These are phyloP conservation scores for Avena eriantha DNA, from an alignment of 176 grass and related monocot genomes.

Conservation along the genomic window DNA sequence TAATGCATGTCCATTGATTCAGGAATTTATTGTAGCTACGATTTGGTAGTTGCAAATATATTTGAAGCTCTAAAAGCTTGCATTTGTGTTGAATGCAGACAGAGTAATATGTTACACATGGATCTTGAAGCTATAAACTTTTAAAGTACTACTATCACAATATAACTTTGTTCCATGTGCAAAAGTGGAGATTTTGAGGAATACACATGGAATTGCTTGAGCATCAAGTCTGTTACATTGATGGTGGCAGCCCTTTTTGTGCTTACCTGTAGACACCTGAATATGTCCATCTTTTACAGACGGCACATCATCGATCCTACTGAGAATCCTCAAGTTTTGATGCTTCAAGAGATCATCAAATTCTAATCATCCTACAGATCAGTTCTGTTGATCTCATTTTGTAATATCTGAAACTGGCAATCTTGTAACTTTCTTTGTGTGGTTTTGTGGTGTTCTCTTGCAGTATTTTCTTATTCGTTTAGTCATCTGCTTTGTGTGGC, in stretches of 20 bases:
- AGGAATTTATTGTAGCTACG: slow-evolving; percentile 25
- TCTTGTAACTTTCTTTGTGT: not conserved
- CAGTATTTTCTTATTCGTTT: not conserved
- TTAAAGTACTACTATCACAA: not conserved
- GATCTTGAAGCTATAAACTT: not conserved
- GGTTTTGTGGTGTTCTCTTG: not conserved
- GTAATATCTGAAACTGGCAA: not conserved
- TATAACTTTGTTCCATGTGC: slow-evolving; percentile 22
- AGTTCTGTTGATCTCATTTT: not conserved
- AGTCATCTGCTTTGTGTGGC: not conserved
- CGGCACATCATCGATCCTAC: not conserved
- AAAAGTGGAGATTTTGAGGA: slow-evolving; percentile 33
- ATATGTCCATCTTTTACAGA: slow-evolving; percentile 30
- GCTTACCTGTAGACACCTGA: slow-evolving; percentile 34
- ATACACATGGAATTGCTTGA: slow-evolving; percentile 38
- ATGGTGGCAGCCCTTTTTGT: slow-evolving; percentile 29
- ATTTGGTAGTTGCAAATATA: slow-evolving; percentile 34
- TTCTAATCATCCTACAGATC: not conserved
- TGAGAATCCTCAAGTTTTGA: slow-evolving; percentile 26
- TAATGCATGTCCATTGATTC: slow-evolving; percentile 26
- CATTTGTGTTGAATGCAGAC: slow-evolving; percentile 31
- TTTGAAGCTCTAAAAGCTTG: slow-evolving; percentile 18
- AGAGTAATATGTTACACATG: not conserved
- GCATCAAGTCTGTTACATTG: slow-evolving; percentile 35
- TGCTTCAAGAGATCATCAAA: not conserved